Percentiles rank a stretch among this genome's conserved stretches.
Conservation (phyloP, 441 rosid genomes). For the Raphanus hybrid region DNA sequence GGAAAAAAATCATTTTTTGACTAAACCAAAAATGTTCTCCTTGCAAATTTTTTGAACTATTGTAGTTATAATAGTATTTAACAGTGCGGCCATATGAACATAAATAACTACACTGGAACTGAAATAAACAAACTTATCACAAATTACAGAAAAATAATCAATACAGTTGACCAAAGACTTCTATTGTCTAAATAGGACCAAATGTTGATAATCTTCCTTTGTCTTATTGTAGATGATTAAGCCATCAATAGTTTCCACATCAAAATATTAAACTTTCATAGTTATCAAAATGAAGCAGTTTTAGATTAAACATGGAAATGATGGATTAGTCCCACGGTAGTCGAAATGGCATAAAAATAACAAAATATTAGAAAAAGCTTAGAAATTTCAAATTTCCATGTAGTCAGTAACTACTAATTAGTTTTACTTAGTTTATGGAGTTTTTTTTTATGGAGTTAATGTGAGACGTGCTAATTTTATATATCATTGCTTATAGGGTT, state of each 20-base stretch:
- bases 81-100: conserved; percentile 15
- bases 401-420: not conserved
- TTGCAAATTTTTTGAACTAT: conserved; percentile 8
- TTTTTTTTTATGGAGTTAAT: not conserved
- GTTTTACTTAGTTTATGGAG: conserved; percentile 16
- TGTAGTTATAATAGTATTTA: not conserved
- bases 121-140: conserved; percentile 35
- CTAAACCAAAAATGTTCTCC: not conserved
- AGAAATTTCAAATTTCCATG: not conserved
- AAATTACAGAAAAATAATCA: conserved; percentile 15
- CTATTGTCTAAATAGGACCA: conserved; percentile 37
- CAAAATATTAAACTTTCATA: conserved; percentile 12
- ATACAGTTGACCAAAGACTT: conserved; percentile 40
- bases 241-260: conserved; percentile 35
- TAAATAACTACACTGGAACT: conserved; percentile 30
- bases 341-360: not conserved
- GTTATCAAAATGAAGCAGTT: not conserved
- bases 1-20: not conserved
- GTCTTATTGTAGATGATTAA: conserved; percentile 38
- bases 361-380: not conserved
- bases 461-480: conserved; percentile 29
- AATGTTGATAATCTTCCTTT: conserved; percentile 37
- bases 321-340: not conserved
- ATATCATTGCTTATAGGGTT: conserved; percentile 14
- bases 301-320: not conserved